Percentiles rank a stretch among this genome's conserved stretches.
These are phyloP conservation scores for Aspergillus alliaceus DNA, from an alignment of 2,329 filamentous ascomycete species.

Conservation along the genomic window DNA sequence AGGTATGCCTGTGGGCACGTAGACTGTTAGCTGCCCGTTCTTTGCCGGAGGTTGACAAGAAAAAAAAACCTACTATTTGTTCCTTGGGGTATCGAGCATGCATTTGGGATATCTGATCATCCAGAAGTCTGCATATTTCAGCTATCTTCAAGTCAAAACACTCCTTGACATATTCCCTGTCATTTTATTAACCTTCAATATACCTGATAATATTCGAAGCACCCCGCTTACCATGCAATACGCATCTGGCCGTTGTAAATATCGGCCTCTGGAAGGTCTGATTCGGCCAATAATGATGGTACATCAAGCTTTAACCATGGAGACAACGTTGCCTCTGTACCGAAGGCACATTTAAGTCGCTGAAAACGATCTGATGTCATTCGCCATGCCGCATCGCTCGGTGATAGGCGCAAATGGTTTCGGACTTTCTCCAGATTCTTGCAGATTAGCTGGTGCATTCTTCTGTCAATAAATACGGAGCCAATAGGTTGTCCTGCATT, in stretches of 20 bases:
- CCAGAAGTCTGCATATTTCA: slow-evolving; percentile 30
- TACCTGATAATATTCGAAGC: no score
- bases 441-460: slow-evolving; percentile 26
- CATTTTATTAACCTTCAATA: background rate
- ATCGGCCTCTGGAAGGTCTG: slow-evolving; percentile 23
- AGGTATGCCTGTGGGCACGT: slow-evolving; percentile 22
- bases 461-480: slow-evolving; percentile 36
- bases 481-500: slow-evolving; percentile 38
- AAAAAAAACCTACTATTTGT: slow-evolving; percentile 26
- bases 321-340: slow-evolving; percentile 22
- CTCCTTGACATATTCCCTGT: slow-evolving; percentile 19
- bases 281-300: slow-evolving; percentile 20
- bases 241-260: slow-evolving; percentile 32
- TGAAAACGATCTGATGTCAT: slow-evolving; percentile 35
- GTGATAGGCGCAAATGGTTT: slow-evolving; percentile 16
- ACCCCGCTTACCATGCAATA: slow-evolving; percentile 32
- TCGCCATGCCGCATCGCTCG: slow-evolving; percentile 23
- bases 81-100: slow-evolving; percentile 22
- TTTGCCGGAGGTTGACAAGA: background rate
- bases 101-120: slow-evolving; percentile 26
- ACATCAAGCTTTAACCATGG: slow-evolving; percentile 31
- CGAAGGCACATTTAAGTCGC: slow-evolving; percentile 34
- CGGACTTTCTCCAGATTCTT: slow-evolving; percentile 22
- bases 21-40: background rate
- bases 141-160: slow-evolving; percentile 26